Base-by-base conservation (phyloP, 2,329 filamentous ascomycete genomes). In the Elsinoe perseae region DNA sequence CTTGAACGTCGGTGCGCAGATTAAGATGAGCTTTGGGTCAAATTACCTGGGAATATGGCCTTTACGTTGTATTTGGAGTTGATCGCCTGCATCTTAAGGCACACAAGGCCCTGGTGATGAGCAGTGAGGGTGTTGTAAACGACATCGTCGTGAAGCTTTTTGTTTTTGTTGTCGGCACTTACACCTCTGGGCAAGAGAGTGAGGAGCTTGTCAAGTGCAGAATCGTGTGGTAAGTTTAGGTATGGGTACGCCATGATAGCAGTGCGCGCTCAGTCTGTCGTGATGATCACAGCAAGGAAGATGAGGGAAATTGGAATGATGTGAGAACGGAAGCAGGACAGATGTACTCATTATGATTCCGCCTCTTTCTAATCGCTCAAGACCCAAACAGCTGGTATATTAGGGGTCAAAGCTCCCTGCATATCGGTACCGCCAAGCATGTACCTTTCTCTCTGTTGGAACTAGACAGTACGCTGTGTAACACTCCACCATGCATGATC, bases 341-440 rank as follows among this genome's bases (percentile, higher is more conserved):
- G 4, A 14, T 44, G 9, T 44, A 44, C 40, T 44, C 40, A 44
- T 44, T n/a, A 10, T 44, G 23, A 4, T 4, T 44, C 18, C 40
- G 18, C 14, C 40, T 36, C 7, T 43, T 43, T 43, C 18, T 43
- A 43, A 7, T 20, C 40, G 18, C 18, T 16, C 23, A 5, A 21
- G 40, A 43, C 40, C 40, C 40, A 43, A 43, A 20, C 21, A 12
- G 40, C 40, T 23, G 40, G 40, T 48, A 48, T 48, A 48, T 28
- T 16, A 27, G 14, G 43, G 43, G 27, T 48, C 23, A 48, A 28
- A 48, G 43, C 23, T 48, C 21, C 43, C 43, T 12, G 8, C 43
- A 48, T n/a, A 14, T 48, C n/a, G n/a, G n/a, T n/a, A n/a, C n/a
- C n/a, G n/a, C n/a, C n/a, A n/a, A n/a, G n/a, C n/a, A n/a, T n/a